Evolutionary conservation across 2,329 filamentous ascomycete species (phyloP).

Genomic region (Pyrenophora teres): DNA sequence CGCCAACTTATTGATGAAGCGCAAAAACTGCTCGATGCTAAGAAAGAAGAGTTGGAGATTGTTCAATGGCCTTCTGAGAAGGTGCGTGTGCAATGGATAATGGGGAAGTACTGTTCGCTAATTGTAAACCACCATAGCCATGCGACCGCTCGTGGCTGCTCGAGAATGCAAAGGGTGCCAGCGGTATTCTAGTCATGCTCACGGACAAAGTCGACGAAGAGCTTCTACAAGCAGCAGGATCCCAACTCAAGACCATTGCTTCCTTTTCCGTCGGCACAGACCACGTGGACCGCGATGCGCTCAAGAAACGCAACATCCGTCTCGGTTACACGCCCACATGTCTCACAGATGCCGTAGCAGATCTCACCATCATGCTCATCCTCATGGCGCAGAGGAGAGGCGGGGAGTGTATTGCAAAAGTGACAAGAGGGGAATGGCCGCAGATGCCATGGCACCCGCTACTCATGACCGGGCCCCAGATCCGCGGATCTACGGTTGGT

Average conservation of each 20-base stretch:
- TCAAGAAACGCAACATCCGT: constrained; percentile 34
- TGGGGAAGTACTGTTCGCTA: constrained; percentile 3
- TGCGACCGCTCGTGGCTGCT: constrained; percentile 38
- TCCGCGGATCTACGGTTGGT: constrained; percentile 30
- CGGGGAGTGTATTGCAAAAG: constrained; percentile 33
- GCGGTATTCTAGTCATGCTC: constrained; percentile 36
- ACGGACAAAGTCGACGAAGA: constrained; percentile 35
- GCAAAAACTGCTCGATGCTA: constrained; percentile 27
- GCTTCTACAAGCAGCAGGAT: constrained; percentile 29
- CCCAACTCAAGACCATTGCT: constrained; percentile 32
- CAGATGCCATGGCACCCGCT: constrained; percentile 40
- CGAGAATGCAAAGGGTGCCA: constrained; percentile 28
- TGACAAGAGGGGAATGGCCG: constrained; percentile 34
- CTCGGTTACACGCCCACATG: constrained; percentile 40
- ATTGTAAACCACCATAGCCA: constrained; percentile 19
- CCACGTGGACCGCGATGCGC: constrained; percentile 31
- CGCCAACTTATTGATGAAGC: constrained; percentile 31
- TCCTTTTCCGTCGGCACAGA: constrained; percentile 42
- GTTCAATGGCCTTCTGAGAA: constrained; percentile 39
- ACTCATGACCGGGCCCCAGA: constrained; percentile 37
- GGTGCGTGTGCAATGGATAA: constrained; percentile 9
- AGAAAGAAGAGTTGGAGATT: constrained; percentile 25
- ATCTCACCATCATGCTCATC: constrained; percentile 39
- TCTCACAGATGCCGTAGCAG: constrained; percentile 40
- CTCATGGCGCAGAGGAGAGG: constrained; percentile 39